Base-by-base conservation (phyloP, 1,139 yeast genomes). In the Debaryomycetaceae sp. region DNA sequence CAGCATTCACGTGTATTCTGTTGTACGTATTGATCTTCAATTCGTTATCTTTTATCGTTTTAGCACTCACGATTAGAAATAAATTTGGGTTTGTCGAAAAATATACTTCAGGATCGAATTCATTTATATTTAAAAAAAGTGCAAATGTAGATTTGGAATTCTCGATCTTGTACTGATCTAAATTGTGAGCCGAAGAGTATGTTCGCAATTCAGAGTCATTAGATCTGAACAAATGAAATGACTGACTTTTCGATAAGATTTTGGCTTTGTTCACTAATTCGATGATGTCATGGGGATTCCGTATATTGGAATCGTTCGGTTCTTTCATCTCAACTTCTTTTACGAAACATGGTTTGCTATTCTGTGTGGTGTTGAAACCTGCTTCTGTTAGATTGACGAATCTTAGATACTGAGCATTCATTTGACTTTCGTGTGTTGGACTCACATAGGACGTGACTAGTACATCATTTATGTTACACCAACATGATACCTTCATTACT, bases 151-250 rank as follows among this genome's bases (percentile, higher is more conserved):
- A 76, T 48, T 73, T 78, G 28, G 76, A 64, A 3, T 62, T 66
- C 56, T 91, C 98, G 6, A 62, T 62, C 9, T 61, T 59, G 52
- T 88, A 89, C 2, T 78, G 73, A 1, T 68, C 59, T 4, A 69
- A 52, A 49, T 84, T 94, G 54, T 91, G 96, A 1, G 96, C 97
- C 0, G 95, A 82, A 13, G 86, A 81, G 58, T 80, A 89, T 1
- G 84, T 55, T 5, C 74, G 68, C 17, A 80, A 57, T n/a, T 69
- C 70, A 2, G 53, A 40, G 35, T 68, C 65, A 7, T 54, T 49
- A 3, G 56, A 61, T 50, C 76, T 80, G 67, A 91, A 91, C 28
- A 91, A 65, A 64, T 91, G 97, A 61, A 91, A 88, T 3, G 96
- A 91, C 39, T 88, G 86, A 3, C 82, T 75, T 53, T 91, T 91